These are phyloP conservation scores for Magnusiomyces suaveolens DNA, from an alignment of 1,139 yeast species.

Conservation along the genomic window DNA sequence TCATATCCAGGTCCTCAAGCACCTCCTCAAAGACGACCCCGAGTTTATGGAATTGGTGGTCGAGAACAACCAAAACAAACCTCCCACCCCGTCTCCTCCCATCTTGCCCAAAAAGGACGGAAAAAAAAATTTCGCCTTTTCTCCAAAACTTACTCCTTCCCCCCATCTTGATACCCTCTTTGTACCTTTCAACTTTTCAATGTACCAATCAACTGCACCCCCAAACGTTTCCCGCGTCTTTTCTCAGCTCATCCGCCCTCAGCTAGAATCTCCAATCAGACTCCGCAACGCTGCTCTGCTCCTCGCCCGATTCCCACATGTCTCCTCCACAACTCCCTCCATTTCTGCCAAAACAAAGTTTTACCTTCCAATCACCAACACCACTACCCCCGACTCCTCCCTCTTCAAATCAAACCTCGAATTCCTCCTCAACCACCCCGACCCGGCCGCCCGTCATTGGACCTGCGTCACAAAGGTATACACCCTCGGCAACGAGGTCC, in stretches of 20 bases:
- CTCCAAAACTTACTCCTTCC: neutral
- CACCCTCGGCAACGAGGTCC: constrained; percentile 29
- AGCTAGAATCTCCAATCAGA: constrained; percentile 30
- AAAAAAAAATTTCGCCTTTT: constrained; percentile 10
- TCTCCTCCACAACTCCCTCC: constrained; percentile 23
- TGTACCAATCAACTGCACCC: constrained; percentile 14
- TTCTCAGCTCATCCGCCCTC: constrained; percentile 31
- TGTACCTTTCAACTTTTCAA: constrained; percentile 23
- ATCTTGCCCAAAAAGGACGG: constrained; percentile 21
- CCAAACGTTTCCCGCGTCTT: constrained; percentile 18
- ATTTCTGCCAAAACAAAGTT: constrained; percentile 30
- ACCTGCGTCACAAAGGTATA: constrained; percentile 27
- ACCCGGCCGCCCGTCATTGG: constrained; percentile 19
- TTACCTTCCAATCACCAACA: constrained; percentile 16
- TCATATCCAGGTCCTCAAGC: constrained; percentile 84
- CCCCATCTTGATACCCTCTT: constrained; percentile 9
- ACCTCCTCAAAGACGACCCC: constrained; percentile 49
- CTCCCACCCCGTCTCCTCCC: constrained; percentile 20
- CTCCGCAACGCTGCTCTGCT: constrained; percentile 24
- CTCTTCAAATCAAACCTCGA: constrained; percentile 24
- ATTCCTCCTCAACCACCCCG: constrained; percentile 17
- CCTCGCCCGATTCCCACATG: constrained; percentile 26
- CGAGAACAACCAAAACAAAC: constrained; percentile 20
- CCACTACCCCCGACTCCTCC: constrained; percentile 10
- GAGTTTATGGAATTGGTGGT: constrained; percentile 33